Percentiles rank a stretch among this genome's conserved stretches.
phyloP scores from a whole-genome alignment of 768 basidiomycete genomes.

The Leccinum longicurvipes region DNA sequence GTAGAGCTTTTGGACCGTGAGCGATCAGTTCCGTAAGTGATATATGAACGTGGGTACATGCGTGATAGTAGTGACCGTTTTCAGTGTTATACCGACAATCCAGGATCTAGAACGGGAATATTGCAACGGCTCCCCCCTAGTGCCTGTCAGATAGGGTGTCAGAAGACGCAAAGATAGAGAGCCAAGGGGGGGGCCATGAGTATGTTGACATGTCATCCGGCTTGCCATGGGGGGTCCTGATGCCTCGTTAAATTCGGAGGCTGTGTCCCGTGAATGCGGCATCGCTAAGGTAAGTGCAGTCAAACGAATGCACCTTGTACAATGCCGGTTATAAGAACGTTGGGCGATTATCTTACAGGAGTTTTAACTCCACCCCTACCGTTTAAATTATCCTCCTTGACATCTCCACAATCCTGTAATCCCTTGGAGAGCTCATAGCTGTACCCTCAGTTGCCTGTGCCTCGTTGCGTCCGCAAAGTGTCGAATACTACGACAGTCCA shows the following conservation, averaged over 20 bases:
- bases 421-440: conserved; percentile 12
- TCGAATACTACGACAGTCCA: conserved; percentile 4
- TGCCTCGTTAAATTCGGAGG: conserved; percentile 30
- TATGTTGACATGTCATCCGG: conserved; percentile 35
- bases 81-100: conserved; percentile 28
- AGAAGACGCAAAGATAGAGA: conserved; percentile 20
- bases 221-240: conserved; percentile 24
- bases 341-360: conserved; percentile 34
- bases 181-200: conserved; percentile 24
- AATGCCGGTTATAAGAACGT: conserved; percentile 35
- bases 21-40: conserved; percentile 34
- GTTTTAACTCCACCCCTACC: conserved; percentile 37
- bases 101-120: conserved; percentile 24
- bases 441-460: conserved; percentile 11
- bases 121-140: conserved; percentile 24
- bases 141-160: conserved; percentile 33
- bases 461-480: conserved; percentile 2
- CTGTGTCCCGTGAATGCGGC: conserved; percentile 34
- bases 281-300: conserved; percentile 33
- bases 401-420: conserved; percentile 14
- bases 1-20: conserved; percentile 18
- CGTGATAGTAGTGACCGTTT: conserved; percentile 9
- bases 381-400: conserved; percentile 23
- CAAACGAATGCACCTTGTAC: conserved; percentile 24
- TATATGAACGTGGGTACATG: conserved; percentile 34